Evolutionary conservation across 108 stramenopile species (phyloP), one percentile per base, ranked within the genome.

Genomic region (Cyclotella atomus): DNA sequence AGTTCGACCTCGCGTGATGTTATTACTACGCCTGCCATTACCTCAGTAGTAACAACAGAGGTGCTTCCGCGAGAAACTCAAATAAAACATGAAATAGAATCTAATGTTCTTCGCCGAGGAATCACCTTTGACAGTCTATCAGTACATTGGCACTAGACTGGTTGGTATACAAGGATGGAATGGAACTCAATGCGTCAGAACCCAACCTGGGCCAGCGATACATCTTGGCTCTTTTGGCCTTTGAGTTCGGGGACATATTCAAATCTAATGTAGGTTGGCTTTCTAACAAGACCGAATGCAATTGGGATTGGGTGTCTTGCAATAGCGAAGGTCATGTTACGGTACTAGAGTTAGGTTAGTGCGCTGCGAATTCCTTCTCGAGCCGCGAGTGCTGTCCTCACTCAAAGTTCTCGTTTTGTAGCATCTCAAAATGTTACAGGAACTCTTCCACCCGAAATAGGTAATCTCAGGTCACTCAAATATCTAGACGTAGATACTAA

Each of bases 371-470:
- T n/a, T n/a, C n/a, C n/a, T n/a, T n/a, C n/a, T n/a, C n/a, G n/a
- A n/a, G n/a, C n/a, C n/a, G n/a, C n/a, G n/a, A n/a, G n/a, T n/a
- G n/a, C n/a, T n/a, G n/a, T n/a, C n/a, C n/a, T n/a, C n/a, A n/a
- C n/a, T n/a, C n/a, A n/a, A n/a, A n/a, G n/a, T n/a, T n/a, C n/a
- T n/a, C n/a, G n/a, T n/a, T n/a, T n/a, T n/a, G n/a, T 59, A 33
- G 56, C n/a, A 1, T 27, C 7, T 1, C 6, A 34, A 17, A 34
- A 23, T 15, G 10, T 32, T 2, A 32, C 56, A 32, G 56, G 56
- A 30, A 59, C 29, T 32, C 56, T 52, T 52, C 52, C 52, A 52
- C 52, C 52, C 1, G 52, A 52, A 23, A 52, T 52, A 6, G 24
- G 52, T 52, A 23, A 10, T n/a, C 52, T 52, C 21, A 9, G 21